These are phyloP conservation scores for Eucalyptus polyanthemos DNA, from an alignment of 345 rosid genomes.

Conservation along the genomic window DNA sequence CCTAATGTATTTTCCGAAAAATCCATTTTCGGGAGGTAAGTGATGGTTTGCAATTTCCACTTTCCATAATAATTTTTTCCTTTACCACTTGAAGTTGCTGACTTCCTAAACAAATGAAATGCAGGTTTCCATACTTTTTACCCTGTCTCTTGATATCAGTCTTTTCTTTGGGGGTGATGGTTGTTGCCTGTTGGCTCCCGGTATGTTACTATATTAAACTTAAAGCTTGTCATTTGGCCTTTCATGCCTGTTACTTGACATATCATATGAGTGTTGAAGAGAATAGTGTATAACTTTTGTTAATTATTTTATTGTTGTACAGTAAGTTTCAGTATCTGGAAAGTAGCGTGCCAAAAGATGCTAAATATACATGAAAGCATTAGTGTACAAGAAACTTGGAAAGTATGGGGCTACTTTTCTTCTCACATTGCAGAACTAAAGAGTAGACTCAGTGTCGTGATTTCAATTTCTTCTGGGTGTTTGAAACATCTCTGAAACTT, in stretches of 20 bases:
- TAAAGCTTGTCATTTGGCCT: neutral
- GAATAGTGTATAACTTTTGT: neutral
- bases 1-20: constrained; percentile 33
- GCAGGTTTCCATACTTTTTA: constrained; percentile 75
- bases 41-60: neutral
- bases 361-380: neutral
- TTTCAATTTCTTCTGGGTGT: neutral
- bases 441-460: neutral
- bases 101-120: neutral
- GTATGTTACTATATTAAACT: constrained; percentile 18
- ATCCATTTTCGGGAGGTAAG: constrained; percentile 61
- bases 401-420: neutral
- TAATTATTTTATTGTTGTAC: neutral
- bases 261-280: neutral
- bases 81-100: neutral
- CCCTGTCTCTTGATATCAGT: constrained; percentile 66
- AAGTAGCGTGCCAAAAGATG: neutral
- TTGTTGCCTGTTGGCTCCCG: constrained; percentile 43
- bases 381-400: neutral
- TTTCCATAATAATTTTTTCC: neutral
- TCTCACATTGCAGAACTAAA: neutral
- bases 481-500: neutral
- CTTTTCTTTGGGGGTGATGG: constrained; percentile 30
- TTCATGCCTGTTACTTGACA: neutral
- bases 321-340: neutral